These are phyloP conservation scores for Saccharomyces paradoxus DNA, from an alignment of 805 yeast species.

Conservation along the genomic window DNA sequence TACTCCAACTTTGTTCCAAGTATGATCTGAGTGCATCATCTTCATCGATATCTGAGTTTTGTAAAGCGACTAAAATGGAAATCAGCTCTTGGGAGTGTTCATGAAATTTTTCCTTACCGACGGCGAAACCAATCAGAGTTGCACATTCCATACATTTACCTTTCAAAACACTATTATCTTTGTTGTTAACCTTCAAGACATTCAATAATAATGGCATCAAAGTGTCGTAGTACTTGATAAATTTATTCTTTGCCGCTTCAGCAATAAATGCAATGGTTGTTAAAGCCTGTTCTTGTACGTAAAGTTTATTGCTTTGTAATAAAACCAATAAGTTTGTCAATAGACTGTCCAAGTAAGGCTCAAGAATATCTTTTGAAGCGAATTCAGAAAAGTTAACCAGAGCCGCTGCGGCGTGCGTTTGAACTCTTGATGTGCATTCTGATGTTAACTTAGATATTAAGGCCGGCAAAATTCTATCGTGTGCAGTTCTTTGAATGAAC, in stretches of 20 bases:
- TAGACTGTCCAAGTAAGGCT: conserved; percentile 84
- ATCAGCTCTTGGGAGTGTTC: conserved; percentile 70
- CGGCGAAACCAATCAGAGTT: conserved; percentile 88
- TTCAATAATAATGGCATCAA: conserved; percentile 82
- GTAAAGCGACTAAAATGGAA: conserved; percentile 62
- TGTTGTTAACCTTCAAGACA: conserved; percentile 71
- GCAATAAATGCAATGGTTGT: conserved; percentile 96
- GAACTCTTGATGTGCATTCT: conserved; percentile 80
- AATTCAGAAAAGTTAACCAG: conserved; percentile 90
- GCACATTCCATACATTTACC: conserved; percentile 96
- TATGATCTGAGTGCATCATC: conserved; percentile 87
- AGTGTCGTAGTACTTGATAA: conserved; percentile 86
- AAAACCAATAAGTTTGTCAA: conserved; percentile 65
- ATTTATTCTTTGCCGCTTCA: conserved; percentile 85
- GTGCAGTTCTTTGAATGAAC: conserved; percentile 71
- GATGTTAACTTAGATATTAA: conserved; percentile 70
- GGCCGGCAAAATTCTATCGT: conserved; percentile 76
- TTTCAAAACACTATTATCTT: conserved; percentile 66
- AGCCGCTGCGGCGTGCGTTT: conserved; percentile 98
- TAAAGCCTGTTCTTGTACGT: conserved; percentile 93
- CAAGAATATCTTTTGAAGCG: conserved; percentile 77
- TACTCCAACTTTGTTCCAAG: conserved; percentile 92
- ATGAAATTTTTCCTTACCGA: conserved; percentile 81
- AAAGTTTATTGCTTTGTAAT: conserved; percentile 77
- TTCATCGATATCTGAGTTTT: conserved; percentile 45